phyloP scores from a whole-genome alignment of 306 rosid species.

The Oxytropis ochrocephala region DNA sequence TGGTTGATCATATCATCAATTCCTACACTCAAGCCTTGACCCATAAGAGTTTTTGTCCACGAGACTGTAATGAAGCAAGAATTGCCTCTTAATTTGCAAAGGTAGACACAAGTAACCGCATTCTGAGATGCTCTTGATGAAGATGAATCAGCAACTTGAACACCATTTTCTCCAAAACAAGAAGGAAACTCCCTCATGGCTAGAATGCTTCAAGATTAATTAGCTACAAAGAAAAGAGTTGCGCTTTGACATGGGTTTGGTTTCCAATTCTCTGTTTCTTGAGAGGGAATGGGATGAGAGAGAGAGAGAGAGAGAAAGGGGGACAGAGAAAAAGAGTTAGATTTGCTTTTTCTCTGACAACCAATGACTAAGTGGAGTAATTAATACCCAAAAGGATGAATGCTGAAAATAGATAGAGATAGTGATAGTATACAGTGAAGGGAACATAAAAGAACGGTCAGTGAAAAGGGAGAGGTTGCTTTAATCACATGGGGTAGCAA shows the following conservation, averaged over 20 bases:
- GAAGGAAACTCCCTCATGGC: slow-evolving; percentile 89
- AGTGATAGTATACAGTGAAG: neutral
- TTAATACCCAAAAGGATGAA: slow-evolving; percentile 16
- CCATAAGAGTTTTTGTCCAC: slow-evolving; percentile 83
- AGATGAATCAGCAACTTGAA: slow-evolving; percentile 71
- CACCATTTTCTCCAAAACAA: slow-evolving; percentile 88
- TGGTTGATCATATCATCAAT: slow-evolving; percentile 51
- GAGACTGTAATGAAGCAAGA: slow-evolving; percentile 63
- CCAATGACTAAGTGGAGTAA: slow-evolving; percentile 16
- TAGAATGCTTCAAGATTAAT: slow-evolving; percentile 8
- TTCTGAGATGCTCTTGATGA: slow-evolving; percentile 66
- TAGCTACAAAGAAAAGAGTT: slow-evolving; percentile 22
- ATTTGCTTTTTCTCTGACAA: slow-evolving; percentile 25
- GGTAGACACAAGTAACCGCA: slow-evolving; percentile 72
- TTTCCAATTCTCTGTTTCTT: slow-evolving; percentile 1
- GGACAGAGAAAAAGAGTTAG: slow-evolving; percentile 18
- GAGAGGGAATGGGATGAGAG: neutral
- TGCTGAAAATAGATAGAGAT: neutral
- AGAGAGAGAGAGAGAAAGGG: neutral
- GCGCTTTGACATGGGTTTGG: slow-evolving; percentile 13
- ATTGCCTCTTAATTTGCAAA: slow-evolving; percentile 42
- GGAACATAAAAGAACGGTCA: slow-evolving; percentile 18
- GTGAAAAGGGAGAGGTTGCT: slow-evolving; percentile 23
- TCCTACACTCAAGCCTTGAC: slow-evolving; percentile 73
- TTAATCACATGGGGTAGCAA: slow-evolving; percentile 35